Evolutionary conservation across 495 filamentous ascomycete genomes (phyloP), one percentile per base, ranked within the genome.

Genomic region (Rhypophila decipiens): DNA sequence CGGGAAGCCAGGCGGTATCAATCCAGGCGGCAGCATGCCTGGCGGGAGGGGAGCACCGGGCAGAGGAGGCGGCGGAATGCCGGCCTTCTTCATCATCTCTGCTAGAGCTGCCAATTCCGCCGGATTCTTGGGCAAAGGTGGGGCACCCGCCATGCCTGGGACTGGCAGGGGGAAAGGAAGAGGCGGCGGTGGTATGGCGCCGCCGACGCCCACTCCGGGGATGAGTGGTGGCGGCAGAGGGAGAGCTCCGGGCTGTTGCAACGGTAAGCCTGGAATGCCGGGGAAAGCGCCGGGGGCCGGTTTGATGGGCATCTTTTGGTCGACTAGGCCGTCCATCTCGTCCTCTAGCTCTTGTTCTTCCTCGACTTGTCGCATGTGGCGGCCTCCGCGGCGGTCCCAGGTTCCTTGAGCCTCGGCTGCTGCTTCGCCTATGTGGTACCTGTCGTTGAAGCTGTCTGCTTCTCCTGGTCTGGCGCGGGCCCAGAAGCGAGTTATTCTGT

Each of bases 401-500:
- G 89, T 95, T 9, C 93, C 93, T 62, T 90, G 87, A 1, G 87
- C 88, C 64, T 95, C 88, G 15, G 93, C 91, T 1, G 88, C 91
- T 24, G 86, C 82, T 65, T 96, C 90, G 33, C 93, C 93, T 47
- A 96, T 89, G 58, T 98, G 93, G 61, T 91, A 95, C 36, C 88
- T 79, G 63, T 97, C 93, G 57, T 86, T 88, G 71, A 87, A 80
- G 58, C 82, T 84, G 46, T 84, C 82, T 7, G 53, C 52, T 42
- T 96, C 93, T 24, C 93, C 93, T 2, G 93, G 93, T 39, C 93
- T 73, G 5, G 87, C 73, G 17, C 93, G 81, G 12, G 88, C 86
- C 93, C 93, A 98, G 71, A 98, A 98, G 27, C 91, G 81, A 7
- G 93, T 96, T 38, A 94, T 88, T 39, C 91, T 85, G 65, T 98